Evolutionary conservation across 106 monocot species (phyloP), one percentile per base, ranked within the genome.

Genomic region (Xerophyta viscosa): DNA sequence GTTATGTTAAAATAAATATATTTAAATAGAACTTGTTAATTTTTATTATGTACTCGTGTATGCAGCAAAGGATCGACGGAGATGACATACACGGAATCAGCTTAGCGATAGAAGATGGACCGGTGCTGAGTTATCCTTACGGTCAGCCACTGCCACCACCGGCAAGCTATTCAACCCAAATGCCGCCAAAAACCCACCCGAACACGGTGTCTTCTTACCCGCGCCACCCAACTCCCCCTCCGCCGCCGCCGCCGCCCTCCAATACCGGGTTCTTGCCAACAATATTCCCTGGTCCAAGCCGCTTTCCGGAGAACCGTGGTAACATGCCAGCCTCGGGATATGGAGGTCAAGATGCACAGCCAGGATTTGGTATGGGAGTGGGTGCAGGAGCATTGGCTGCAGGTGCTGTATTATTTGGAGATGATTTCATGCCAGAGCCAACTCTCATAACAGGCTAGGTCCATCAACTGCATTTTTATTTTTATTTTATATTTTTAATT

Each of bases 301-400:
- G 14, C 7, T 3, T 51, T 24, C 57, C 67, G 0, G 72, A 70
- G 48, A 71, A 43, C 15, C 72, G 78, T 60, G 49, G 74, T 7
- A 72, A 67, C 39, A 15, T 72, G 28, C 74, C 73, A 44, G 41
- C 70, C 0, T 36, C 44, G 14, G 31, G 57, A 21, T 27, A 30
- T 20, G 17, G 20, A 8, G 57, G 58, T 0, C 44, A 14, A 0
- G 2, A 15, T 37, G 41, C 45, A 20, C 31, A 57, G 8, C 30
- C 57, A 8, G 70, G 61, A 4, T 73, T 80, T 10, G 77, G 74
- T 7, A 42, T 63, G 53, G 89, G 75, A 25, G 51, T 77, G 3
- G 86, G 78, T 1, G 78, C 75, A 0, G 85, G 78, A 51, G 77
- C 90, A 13, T 46, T 91, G 59, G 85, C 85, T 27, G 85, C 91